Evolutionary conservation across 805 yeast species (phyloP), one percentile per base, ranked within the genome.

Genomic region (Candida quercuum): DNA sequence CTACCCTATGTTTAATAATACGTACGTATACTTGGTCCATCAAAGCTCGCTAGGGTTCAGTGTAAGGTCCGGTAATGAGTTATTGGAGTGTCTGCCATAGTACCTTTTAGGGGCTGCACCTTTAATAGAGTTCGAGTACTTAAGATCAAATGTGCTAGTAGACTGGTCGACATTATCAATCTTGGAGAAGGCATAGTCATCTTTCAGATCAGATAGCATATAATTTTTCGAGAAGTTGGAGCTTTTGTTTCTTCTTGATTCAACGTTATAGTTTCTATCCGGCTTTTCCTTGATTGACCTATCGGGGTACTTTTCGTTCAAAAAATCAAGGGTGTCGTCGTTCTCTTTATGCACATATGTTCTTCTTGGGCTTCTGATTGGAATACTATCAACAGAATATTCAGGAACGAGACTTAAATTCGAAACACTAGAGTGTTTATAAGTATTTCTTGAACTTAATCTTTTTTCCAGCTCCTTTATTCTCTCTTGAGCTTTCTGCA

Each of bases 391-490:
- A n/a, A n/a, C n/a, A n/a, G n/a, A n/a, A 25, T 33, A 33, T 15
- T 39, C 42, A 9, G 36, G 35, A 12, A 28, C n/a, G 18, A 38
- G 39, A n/a, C 33, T 31, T 7, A 23, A 16, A 3, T 21, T 32
- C 6, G 19, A 11, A n/a, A 19, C 32, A 4, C 20, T 18, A 5
- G 15, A 12, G 28, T 13, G 5, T 6, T 13, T 19, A 3, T n/a
- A 29, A 5, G 32, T n/a, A 10, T 22, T 13, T 15, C 12, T 16
- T 12, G n/a, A 12, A 12, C 20, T 15, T 4, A 52, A 30, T 35
- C 42, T 35, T 11, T 26, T 24, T 37, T 61, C 62, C n/a, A 63
- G 44, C 25, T 57, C 61, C 33, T 42, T 41, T 6, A 61, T 56
- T 10, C 51, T 45, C 13, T 53, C 43, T 13, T 59, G 49, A 29